Evolutionary conservation across 1,284 basidiomycete species (phyloP), one percentile per base, ranked within the genome.

Genomic region (Marasmius oreades): DNA sequence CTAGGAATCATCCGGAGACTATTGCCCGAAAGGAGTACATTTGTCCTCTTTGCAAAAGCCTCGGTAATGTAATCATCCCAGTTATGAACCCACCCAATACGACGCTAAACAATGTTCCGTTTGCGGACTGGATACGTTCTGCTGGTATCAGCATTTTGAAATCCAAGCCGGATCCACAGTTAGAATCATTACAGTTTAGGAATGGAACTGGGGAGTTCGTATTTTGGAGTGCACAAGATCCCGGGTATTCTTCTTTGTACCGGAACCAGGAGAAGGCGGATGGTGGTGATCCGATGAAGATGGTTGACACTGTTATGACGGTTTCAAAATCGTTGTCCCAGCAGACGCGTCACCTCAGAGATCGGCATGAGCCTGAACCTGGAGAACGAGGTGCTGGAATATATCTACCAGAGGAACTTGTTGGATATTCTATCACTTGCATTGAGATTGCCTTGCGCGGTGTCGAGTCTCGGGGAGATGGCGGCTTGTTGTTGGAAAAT

Each of bases 11-110:
- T 66, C 96, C 97, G 0, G 96, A 99, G 69, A 92, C 88, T 66
- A 90, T 95, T 31, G 85, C 89, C 18, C 81, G 97, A 44, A 91
- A 92, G 68, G 97, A 99, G 70, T 99, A 90, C 73, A 92, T 98
- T 53, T 99, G 97, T 66, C 97, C 97, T 0, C 74, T 99, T n/a
- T 99, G 97, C 79, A 99, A 99, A 75, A 94, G 92, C 63, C 78
- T 99, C 0, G 95, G 96, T 10, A 99, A 99, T 70, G 84, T 94
- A 33, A 88, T 99, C 39, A 78, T 99, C 2, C 96, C 97, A 0
- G 85, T 95, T 4, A 78, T 84, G 22, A 76, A 71, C 26, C 76
- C 78, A 0, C 70, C 75, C 16, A 70, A 69, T 23, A 74, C 73
- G 11, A 64, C 77, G 14, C 74, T 84, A n/a, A 87, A 81, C 59